Percentiles rank a stretch among this genome's conserved stretches.
Evolutionary conservation across 139 green algal species (phyloP).

Genomic region (Coelastrella sp.): DNA sequence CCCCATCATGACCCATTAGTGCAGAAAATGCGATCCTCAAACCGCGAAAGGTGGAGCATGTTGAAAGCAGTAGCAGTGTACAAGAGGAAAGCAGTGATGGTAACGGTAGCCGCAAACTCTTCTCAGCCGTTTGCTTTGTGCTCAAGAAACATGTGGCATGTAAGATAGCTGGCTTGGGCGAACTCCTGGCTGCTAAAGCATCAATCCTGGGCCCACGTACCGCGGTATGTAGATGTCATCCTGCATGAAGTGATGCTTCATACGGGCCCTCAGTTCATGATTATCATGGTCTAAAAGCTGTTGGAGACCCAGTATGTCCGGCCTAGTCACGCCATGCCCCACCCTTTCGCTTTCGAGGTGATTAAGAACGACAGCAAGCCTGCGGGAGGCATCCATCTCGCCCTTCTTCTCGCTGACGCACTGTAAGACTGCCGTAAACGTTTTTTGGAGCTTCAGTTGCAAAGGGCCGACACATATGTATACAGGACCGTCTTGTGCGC

Average conservation of each 20-base stretch:
- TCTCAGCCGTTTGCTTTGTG: too few relatives aligned
- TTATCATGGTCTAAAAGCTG: constrained; percentile 90
- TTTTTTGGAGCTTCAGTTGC: not conserved
- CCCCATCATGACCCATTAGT: too few relatives aligned
- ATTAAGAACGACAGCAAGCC: not conserved
- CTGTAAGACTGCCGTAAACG: not conserved
- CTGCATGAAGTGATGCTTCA: constrained; percentile 85
- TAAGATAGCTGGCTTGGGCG: too few relatives aligned
- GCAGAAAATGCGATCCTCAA: too few relatives aligned
- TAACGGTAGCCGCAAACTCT: too few relatives aligned
- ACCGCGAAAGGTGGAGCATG: too few relatives aligned
- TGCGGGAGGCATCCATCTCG: constrained; percentile 24
- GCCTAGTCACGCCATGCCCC: not conserved
- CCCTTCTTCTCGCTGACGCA: not conserved
- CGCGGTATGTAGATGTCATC: constrained; percentile 76
- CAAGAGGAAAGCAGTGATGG: too few relatives aligned
- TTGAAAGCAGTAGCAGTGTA: too few relatives aligned
- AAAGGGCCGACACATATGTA: not conserved
- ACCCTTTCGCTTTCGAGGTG: not conserved
- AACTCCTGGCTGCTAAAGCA: not conserved
- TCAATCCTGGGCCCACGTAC: constrained; percentile 25
- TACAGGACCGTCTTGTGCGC: not conserved
- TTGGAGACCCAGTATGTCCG: constrained; percentile 58
- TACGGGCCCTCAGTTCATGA: constrained; percentile 62
- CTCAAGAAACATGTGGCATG: too few relatives aligned